Conservation (phyloP, 148 eudicot genomes). For the Polygonum aviculare region DNA sequence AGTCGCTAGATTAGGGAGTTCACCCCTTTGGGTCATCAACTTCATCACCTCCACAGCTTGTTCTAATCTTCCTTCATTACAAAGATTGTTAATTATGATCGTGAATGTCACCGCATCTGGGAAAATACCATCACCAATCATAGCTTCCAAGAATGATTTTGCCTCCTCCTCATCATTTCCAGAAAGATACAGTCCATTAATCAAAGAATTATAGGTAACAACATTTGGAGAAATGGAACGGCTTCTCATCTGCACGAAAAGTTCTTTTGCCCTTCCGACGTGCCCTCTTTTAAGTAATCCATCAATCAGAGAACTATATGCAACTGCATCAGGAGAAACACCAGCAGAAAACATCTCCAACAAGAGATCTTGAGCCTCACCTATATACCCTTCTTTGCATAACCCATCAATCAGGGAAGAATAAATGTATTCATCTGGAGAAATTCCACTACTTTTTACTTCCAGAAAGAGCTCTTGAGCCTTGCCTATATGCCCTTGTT, state of each 20-base stretch:
- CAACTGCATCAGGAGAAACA: constrained; percentile 18
- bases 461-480: constrained; percentile 12
- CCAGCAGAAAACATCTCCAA: constrained; percentile 17
- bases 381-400: constrained; percentile 16
- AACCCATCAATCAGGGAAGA: constrained; percentile 21
- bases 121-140: neutral
- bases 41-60: too few species aligned
- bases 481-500: constrained; percentile 11
- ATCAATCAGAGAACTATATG: constrained; percentile 18
- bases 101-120: too few species aligned
- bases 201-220: neutral
- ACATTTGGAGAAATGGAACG: neutral
- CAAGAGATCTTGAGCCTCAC: constrained; percentile 15
- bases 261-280: neutral
- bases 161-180: neutral
- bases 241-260: neutral
- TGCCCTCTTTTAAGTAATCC: constrained; percentile 2
- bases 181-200: neutral
- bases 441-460: neutral
- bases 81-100: too few species aligned
- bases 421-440: neutral
- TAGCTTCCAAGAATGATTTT: neutral
- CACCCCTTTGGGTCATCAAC: too few species aligned
- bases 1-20: neutral
- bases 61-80: too few species aligned